A percentile compares a stretch with the other conserved stretches of the same genome.
Conservation (phyloP, 495 filamentous ascomycete genomes). For the Penicillium manginii region DNA sequence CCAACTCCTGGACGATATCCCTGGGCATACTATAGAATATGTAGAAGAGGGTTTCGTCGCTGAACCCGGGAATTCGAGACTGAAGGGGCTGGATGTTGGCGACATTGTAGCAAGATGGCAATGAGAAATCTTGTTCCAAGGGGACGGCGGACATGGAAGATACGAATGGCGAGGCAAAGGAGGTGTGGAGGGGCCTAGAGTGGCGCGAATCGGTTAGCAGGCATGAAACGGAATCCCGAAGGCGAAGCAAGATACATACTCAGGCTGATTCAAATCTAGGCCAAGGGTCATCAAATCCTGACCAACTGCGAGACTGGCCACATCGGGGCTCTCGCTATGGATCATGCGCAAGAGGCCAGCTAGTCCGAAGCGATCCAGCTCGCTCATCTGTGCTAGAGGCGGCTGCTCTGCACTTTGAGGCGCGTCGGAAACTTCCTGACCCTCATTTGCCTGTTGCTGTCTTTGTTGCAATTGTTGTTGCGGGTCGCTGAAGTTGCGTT, state of each 20-base stretch:
- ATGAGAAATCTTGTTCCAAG: conserved; percentile 73
- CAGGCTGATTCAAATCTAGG: conserved; percentile 76
- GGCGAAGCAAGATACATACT: conserved; percentile 57
- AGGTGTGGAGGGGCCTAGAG: conserved; percentile 62
- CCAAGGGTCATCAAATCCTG: conserved; percentile 78
- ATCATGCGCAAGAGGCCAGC: conserved; percentile 79
- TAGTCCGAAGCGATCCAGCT: conserved; percentile 79
- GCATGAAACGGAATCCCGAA: conserved; percentile 8
- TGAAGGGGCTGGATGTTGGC: conserved; percentile 82
- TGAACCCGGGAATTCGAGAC: conserved; percentile 78
- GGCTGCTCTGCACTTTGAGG: conserved; percentile 53
- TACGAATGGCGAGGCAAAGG: conserved; percentile 72
- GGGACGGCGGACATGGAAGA: conserved; percentile 66
- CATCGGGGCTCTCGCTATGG: conserved; percentile 75
- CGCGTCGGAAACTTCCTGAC: conserved; percentile 39
- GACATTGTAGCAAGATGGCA: conserved; percentile 86
- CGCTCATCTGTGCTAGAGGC: conserved; percentile 74
- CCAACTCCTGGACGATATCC: conserved; percentile 83
- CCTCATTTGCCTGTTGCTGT: conserved; percentile 43
- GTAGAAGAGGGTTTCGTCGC: conserved; percentile 89
- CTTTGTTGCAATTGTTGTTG: conserved; percentile 43
- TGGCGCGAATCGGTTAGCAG: conserved; percentile 24
- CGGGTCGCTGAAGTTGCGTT: conserved; percentile 39
- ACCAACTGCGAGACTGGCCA: conserved; percentile 73
- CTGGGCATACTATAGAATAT: conserved; percentile 92